Evolutionary conservation across 768 basidiomycete genomes (phyloP).

Genomic region (Hypholoma fasciculare): DNA sequence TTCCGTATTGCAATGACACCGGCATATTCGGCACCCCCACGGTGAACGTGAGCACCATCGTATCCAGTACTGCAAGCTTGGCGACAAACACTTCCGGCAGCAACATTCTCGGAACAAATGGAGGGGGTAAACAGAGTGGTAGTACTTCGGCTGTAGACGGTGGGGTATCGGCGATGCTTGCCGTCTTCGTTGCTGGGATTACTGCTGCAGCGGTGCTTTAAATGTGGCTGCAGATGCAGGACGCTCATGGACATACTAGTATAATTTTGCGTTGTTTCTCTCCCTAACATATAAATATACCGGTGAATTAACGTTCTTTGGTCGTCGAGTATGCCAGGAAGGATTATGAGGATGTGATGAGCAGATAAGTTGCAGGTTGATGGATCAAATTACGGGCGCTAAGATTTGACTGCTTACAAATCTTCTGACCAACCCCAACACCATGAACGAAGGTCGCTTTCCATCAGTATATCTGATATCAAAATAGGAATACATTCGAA

Average conservation of each 20-base stretch:
- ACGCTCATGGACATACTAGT: no score
- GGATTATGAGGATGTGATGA: no score
- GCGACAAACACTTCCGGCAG: not conserved
- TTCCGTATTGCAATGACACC: not conserved
- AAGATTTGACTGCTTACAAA: not conserved
- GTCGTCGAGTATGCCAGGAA: no score
- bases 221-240: not conserved
- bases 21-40: not conserved
- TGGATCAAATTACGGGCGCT: no score
- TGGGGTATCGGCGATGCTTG: not conserved
- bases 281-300: not conserved
- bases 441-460: not conserved
- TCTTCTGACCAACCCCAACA: not conserved
- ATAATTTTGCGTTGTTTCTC: no score
- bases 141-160: not conserved
- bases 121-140: not conserved
- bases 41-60: no score
- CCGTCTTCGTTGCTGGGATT: not conserved
- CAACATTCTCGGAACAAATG: not conserved
- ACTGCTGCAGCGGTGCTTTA: not conserved
- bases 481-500: conserved; percentile 7
- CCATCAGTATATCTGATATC: not conserved
- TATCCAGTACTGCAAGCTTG: no score
- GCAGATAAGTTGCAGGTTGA: no score
- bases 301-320: not conserved